Conservation (phyloP, 805 yeast genomes). For the Metschnikowia similis region DNA sequence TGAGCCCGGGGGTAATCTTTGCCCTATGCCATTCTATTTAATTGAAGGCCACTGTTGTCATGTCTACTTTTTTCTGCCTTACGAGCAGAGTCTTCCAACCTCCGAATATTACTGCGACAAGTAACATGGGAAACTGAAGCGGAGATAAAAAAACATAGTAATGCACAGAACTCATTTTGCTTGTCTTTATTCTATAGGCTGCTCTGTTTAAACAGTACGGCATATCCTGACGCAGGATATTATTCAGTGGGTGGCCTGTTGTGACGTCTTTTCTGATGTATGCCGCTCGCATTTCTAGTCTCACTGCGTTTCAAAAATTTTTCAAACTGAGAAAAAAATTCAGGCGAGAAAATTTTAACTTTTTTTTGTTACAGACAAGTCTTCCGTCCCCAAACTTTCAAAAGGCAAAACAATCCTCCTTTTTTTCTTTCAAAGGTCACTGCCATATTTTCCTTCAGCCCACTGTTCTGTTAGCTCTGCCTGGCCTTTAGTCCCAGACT, state of each 20-base stretch:
- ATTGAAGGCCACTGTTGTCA: background rate
- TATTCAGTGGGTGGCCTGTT: background rate
- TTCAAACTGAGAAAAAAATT: constrained; percentile 5
- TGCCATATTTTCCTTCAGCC: background rate
- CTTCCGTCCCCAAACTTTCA: constrained; percentile 1
- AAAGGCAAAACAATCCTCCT: background rate
- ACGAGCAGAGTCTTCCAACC: background rate
- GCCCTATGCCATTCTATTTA: background rate
- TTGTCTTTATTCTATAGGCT: background rate
- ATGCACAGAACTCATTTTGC: background rate
- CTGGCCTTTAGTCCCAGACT: background rate
- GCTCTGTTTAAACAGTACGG: background rate
- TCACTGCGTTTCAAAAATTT: constrained; percentile 4
- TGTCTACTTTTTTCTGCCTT: too few species aligned
- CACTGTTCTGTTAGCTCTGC: constrained; percentile 2
- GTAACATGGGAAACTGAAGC: background rate
- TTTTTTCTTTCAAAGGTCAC: background rate
- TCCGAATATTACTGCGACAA: background rate
- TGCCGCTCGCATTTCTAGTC: constrained; percentile 1
- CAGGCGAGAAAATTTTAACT: constrained; percentile 3
- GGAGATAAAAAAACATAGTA: background rate
- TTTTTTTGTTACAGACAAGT: constrained; percentile 3
- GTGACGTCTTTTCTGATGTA: constrained; percentile 4
- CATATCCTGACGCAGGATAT: background rate
- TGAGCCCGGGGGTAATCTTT: background rate